These are phyloP conservation scores for Cinnamomum micranthum DNA, from an alignment of 164 flowering plant genomes.

Conservation along the genomic window DNA sequence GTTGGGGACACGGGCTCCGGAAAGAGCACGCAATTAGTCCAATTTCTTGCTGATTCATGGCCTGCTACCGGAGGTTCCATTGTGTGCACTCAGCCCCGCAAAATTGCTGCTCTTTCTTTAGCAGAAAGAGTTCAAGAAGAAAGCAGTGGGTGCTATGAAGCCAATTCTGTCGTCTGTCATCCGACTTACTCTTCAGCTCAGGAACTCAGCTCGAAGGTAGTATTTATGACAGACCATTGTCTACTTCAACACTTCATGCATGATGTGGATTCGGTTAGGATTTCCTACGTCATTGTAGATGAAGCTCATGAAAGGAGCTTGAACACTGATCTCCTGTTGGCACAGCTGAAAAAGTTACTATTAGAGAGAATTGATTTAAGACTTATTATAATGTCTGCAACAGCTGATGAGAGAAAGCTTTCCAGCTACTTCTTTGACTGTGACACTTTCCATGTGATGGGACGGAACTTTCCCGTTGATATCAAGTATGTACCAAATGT, in stretches of 20 bases:
- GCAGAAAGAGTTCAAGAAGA: slow-evolving; percentile 82
- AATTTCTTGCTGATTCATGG: slow-evolving; percentile 86
- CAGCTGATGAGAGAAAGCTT: slow-evolving; percentile 81
- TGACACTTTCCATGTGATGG: slow-evolving; percentile 52
- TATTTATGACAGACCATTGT: slow-evolving; percentile 85
- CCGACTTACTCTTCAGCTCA: slow-evolving; percentile 54
- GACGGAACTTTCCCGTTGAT: slow-evolving; percentile 89
- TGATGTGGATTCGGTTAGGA: slow-evolving; percentile 49
- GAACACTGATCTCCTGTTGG: slow-evolving; percentile 90
- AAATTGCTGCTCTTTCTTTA: slow-evolving; percentile 83
- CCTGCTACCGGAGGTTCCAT: slow-evolving; percentile 43
- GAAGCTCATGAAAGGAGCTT: slow-evolving; percentile 99
- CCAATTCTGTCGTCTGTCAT: slow-evolving; percentile 41
- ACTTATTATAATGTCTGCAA: slow-evolving; percentile 97
- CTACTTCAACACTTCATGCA: slow-evolving; percentile 81
- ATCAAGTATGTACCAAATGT: slow-evolving; percentile 49
- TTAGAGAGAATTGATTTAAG: slow-evolving; percentile 53
- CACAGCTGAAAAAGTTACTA: slow-evolving; percentile 62
- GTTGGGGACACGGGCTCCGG: slow-evolving; percentile 99
- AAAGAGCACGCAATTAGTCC: slow-evolving; percentile 94
- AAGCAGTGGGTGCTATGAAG: slow-evolving; percentile 63
- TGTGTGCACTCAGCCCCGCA: slow-evolving; percentile 93
- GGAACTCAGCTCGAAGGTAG: slow-evolving; percentile 40
- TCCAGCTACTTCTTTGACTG: slow-evolving; percentile 77
- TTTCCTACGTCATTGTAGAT: slow-evolving; percentile 83